Evolutionary conservation across 352 stramenopile genomes (phyloP).

Genomic region (Thalassiosira hispida): DNA sequence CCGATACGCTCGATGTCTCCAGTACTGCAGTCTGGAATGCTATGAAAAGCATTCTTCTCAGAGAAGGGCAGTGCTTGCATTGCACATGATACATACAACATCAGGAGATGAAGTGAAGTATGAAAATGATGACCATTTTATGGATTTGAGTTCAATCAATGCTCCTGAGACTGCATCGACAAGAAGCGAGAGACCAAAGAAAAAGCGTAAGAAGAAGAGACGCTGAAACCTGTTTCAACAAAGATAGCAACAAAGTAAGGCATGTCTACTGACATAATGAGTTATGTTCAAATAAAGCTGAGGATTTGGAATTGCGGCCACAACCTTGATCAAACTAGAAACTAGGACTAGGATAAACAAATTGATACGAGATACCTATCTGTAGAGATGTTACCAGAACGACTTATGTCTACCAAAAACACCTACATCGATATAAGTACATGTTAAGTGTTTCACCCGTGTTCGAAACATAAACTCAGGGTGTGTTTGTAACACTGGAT

Average conservation of each 20-base stretch:
- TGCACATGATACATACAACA: constrained; percentile 47
- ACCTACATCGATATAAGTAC: too few relatives aligned
- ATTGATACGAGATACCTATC: too few relatives aligned
- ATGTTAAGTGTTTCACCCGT: too few relatives aligned
- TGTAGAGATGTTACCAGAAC: too few relatives aligned
- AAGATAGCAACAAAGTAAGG: neutral
- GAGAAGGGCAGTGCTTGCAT: constrained; percentile 42
- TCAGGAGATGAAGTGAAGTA: constrained; percentile 24
- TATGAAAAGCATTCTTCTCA: constrained; percentile 30
- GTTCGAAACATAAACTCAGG: too few relatives aligned
- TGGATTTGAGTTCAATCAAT: constrained; percentile 25
- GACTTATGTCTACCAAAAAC: too few relatives aligned
- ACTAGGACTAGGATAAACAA: too few relatives aligned
- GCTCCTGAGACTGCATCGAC: neutral
- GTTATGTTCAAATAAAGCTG: too few relatives aligned
- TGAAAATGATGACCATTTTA: constrained; percentile 46
- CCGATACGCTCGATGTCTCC: constrained; percentile 57
- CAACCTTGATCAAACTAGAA: too few relatives aligned
- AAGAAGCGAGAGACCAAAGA: constrained; percentile 12
- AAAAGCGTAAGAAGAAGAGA: constrained; percentile 30
- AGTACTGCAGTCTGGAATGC: constrained; percentile 71
- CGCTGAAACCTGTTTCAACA: neutral
- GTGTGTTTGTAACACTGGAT: too few relatives aligned
- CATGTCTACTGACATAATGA: neutral
- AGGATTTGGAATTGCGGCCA: too few relatives aligned